These are phyloP conservation scores for Drechslerella stenobrocha DNA, from an alignment of 2,329 filamentous ascomycete species.

Conservation along the genomic window DNA sequence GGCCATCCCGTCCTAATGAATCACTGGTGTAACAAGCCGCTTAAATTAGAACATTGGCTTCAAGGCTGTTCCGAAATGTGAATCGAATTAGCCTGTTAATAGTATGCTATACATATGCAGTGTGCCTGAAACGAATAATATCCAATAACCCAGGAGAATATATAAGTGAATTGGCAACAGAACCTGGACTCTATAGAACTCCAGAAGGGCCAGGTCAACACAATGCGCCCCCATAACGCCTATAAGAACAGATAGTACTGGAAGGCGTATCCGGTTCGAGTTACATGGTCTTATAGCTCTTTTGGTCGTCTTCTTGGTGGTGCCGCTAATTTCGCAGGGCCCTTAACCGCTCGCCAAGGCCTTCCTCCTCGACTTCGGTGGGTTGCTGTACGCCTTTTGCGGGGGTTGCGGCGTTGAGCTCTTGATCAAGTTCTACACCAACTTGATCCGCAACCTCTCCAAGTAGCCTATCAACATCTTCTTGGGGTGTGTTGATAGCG, in stretches of 20 bases:
- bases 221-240: background rate
- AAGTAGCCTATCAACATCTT: conserved; percentile 83
- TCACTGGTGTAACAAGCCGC: too few relatives aligned
- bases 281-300: too few relatives aligned
- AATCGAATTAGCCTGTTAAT: background rate
- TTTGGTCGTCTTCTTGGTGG: too few relatives aligned
- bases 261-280: too few relatives aligned
- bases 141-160: too few relatives aligned
- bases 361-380: conserved; percentile 77
- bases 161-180: too few relatives aligned
- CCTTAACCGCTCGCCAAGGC: conserved; percentile 64
- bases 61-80: too few relatives aligned
- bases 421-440: conserved; percentile 76
- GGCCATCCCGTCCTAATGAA: too few relatives aligned
- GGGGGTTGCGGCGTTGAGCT: conserved; percentile 68
- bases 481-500: conserved; percentile 72
- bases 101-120: background rate
- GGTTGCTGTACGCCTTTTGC: conserved; percentile 66
- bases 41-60: too few relatives aligned
- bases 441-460: conserved; percentile 85
- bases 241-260: background rate
- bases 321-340: conserved; percentile 59
- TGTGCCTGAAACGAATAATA: too few relatives aligned
- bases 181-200: background rate
- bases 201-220: background rate